These are phyloP conservation scores for Rhipidocladum racemiflorum DNA, from an alignment of 176 grass and related monocot species.

Conservation along the genomic window DNA sequence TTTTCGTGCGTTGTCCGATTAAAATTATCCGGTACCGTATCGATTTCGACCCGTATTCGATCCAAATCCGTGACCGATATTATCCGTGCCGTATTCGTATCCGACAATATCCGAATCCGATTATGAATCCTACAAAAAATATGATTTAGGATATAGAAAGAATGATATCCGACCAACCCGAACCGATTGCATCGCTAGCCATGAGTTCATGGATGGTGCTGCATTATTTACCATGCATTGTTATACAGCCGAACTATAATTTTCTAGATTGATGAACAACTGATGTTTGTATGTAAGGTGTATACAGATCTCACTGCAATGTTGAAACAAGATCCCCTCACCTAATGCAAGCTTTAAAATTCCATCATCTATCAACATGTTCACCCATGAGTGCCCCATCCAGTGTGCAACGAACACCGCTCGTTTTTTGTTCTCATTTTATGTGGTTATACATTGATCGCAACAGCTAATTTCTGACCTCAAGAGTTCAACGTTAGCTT, in stretches of 20 bases:
- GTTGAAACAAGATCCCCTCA: not conserved
- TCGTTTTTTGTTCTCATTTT: not conserved
- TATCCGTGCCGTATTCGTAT: no score
- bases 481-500: not conserved
- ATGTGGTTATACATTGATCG: not conserved
- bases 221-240: no score
- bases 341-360: not conserved
- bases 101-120: no score
- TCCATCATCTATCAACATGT: not conserved
- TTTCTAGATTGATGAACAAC: not conserved
- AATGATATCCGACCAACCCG: no score
- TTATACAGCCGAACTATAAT: not conserved
- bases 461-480: not conserved
- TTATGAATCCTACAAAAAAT: no score
- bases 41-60: no score
- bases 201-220: no score
- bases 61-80: no score
- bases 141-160: no score
- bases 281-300: not conserved
- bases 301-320: not conserved
- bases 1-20: no score
- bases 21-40: no score
- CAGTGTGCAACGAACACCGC: not conserved
- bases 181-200: no score
- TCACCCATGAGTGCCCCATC: not conserved